Base-by-base conservation (phyloP, 2,329 filamentous ascomycete species). In the Zymoseptoria pseudotritici region DNA sequence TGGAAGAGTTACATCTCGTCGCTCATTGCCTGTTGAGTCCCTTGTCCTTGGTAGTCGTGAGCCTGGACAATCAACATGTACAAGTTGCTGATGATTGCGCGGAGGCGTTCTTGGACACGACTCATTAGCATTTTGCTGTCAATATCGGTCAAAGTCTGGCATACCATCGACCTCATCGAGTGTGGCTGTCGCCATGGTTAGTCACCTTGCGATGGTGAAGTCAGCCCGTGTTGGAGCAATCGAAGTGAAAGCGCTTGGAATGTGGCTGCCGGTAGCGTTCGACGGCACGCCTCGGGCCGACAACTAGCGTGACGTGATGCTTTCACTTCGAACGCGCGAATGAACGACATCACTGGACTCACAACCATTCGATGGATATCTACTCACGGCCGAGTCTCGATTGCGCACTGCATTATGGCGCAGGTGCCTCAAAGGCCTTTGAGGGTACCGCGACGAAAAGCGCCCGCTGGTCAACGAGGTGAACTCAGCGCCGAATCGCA, bases 21-120 rank as follows among this genome's bases (percentile, higher is more conserved):
- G 51, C 83, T 80, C 69, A 86, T 80, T 36, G 82, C 80, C 56
- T 82, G 77, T 64, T 83, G 79, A 5, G 82, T 84, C 55, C 79
- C 77, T 31, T 77, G 74, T 50, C 83, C 83, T 62, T 84, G 78
- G 67, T 86, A 84, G 64, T 84, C 83, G 69, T 84, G 80, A 29
- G 80, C 79, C 71, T 86, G 82, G 52, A 84, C 80, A 55, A 80
- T 77, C 50, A 81, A 73, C 64, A 84, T 80, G 75, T 83, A 86
- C 56, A 87, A 78, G 66, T 83, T 82, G 66, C 84, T 82, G 64
- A 86, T 83, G 60, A 86, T 80, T 53, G 81, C 79, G 73, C 84
- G 85, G 57, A 86, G 75, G 65, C 84, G 80, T 54, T 75, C 79
- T 82, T 67, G 19, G 19, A 50, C 22, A 46, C 7, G 36, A 46